Evolutionary conservation across 140 eudicot species (phyloP), one percentile per base, ranked within the genome.

Genomic region (Bidens hawaiensis): DNA sequence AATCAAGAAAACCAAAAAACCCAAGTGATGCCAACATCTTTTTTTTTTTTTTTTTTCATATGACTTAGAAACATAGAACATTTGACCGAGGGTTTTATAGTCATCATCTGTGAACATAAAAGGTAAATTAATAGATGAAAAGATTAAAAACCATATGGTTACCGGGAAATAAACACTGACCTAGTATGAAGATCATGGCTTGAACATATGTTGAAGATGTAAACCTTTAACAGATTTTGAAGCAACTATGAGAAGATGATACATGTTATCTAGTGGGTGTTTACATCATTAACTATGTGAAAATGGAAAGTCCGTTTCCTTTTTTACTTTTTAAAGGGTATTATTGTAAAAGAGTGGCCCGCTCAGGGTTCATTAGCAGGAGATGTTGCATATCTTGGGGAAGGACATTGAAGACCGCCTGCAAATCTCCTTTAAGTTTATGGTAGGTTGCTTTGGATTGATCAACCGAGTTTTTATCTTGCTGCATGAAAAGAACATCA

Each of bases 371-470:
- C 96, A 90, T 84, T 49, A 87, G 85, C 38, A 90, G 80, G 50
- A 84, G 94, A 67, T 87, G 80, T 63, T 84, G 95, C 94, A 84
- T 80, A 73, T 90, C 97, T 64, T 65, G 71, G 6, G 96, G 96
- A 26, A 87, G 96, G 54, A 83, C 82, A 19, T 79, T 63, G 31
- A 84, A 91, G 67, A 91, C 93, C 4, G 76, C 82, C 73, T 70
- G 70, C 72, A 91, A 78, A 70, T 91, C 96, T 66, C 79, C 83
- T 78, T 81, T 88, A 70, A 91, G 79, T 74, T 91, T 91, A 69
- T 72, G 66, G 67, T 79, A 74, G 51, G 63, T 70, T 43, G 74
- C 81, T 26, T 62, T 71, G 5, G 83, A 56, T 8, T 82, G 79
- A 51, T 52, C 75, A 60, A 50, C 58, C 17, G 67, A 45, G 15